These are phyloP conservation scores for Nemophila menziesii DNA, from an alignment of 257 asterid species.

Conservation along the genomic window DNA sequence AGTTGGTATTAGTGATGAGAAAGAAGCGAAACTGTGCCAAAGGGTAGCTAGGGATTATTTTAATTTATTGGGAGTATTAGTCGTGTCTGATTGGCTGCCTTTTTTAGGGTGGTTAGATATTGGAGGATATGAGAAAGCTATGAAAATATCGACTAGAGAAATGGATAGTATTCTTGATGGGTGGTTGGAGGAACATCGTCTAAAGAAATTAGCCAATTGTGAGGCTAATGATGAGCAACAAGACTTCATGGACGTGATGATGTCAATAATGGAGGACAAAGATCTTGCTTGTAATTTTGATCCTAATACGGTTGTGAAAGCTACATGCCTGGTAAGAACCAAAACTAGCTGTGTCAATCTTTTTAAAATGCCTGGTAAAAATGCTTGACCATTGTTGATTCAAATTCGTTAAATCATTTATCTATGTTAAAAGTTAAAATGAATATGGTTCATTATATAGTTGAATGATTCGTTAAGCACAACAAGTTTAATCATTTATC, in stretches of 20 bases:
- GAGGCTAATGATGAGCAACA: neutral
- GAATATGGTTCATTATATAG: no score
- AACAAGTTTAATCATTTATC: no score
- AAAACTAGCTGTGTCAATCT: neutral
- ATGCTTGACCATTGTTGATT: neutral
- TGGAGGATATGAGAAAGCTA: slow-evolving; percentile 21
- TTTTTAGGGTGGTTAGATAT: slow-evolving; percentile 16
- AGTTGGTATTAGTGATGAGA: neutral
- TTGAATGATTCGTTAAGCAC: no score
- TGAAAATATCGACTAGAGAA: slow-evolving; percentile 19
- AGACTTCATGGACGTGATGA: slow-evolving; percentile 24
- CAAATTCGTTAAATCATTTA: neutral
- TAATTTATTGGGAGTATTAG: slow-evolving; percentile 9
- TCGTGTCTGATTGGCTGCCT: slow-evolving; percentile 19
- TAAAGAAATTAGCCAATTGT: neutral
- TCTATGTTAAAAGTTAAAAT: no score
- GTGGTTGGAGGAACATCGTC: slow-evolving; percentile 25
- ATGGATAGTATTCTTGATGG: slow-evolving; percentile 15
- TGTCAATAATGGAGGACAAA: slow-evolving; percentile 3
- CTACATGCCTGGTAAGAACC: slow-evolving; percentile 21
- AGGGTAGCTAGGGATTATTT: slow-evolving; percentile 14
- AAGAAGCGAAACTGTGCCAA: slow-evolving; percentile 14
- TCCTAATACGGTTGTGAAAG: slow-evolving; percentile 16
- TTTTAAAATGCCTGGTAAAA: neutral
- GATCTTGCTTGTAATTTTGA: slow-evolving; percentile 10